Percentiles rank a stretch among this genome's conserved stretches.
These are phyloP conservation scores for Schizochytrium sp. DNA, from an alignment of 108 stramenopile species.

Conservation along the genomic window DNA sequence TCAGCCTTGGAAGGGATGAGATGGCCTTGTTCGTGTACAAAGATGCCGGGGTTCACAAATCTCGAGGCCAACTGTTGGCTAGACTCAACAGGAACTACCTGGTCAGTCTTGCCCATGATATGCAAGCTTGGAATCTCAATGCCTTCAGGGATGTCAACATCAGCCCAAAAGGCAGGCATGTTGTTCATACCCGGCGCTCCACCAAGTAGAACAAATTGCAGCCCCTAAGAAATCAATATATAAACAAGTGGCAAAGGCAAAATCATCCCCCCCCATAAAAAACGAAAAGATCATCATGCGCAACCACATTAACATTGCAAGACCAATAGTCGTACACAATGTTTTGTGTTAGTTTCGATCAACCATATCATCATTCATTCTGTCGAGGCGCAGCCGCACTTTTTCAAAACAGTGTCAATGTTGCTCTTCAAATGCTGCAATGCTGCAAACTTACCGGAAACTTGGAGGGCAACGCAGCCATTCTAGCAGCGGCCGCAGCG, in stretches of 20 bases:
- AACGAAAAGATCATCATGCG: too few relatives aligned
- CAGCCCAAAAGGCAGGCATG: conserved; percentile 16
- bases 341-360: not conserved
- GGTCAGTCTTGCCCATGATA: conserved; percentile 49
- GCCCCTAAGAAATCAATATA: not conserved
- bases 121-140: not conserved
- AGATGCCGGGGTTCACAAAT: not conserved
- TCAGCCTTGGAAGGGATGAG: conserved; percentile 19
- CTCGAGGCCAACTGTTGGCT: conserved; percentile 2
- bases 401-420: not conserved
- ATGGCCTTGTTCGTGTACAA: conserved; percentile 62
- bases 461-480: not conserved
- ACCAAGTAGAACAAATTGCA: conserved; percentile 30
- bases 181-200: conserved; percentile 56
- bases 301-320: too few relatives aligned
- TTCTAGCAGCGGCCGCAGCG: conserved; percentile 17
- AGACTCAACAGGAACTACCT: not conserved
- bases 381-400: not conserved
- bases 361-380: not conserved
- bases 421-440: not conserved
- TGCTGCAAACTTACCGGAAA: conserved; percentile 2
- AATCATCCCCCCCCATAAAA: too few relatives aligned
- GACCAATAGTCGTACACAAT: not conserved
- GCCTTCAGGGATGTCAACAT: not conserved
- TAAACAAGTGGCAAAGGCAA: too few relatives aligned